Base-by-base conservation (phyloP, 2,329 filamentous ascomycete genomes). In the Immersiporthe knoxdaviesiana region DNA sequence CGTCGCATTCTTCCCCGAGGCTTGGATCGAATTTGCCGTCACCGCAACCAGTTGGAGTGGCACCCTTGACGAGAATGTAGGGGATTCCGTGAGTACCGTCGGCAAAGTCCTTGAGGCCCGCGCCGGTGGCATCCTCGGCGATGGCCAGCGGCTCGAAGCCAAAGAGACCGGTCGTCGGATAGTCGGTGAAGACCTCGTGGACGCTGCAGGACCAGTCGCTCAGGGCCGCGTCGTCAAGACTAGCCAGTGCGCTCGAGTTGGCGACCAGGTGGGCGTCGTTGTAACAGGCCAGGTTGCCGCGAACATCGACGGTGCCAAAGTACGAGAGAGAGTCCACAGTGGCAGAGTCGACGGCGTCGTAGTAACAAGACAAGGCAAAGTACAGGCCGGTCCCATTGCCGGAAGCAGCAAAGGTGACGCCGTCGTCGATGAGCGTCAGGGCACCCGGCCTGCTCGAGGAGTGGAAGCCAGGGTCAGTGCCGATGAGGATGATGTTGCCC, bases 141-240 rank as follows among this genome's bases (percentile, higher is more conserved):
- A 82, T 80, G 54, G 80, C 81, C 37, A 82, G 74, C 4, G 81
- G 77, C 63, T 77, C 76, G 72, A 83, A 83, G 0, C 76, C 77
- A 58, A 74, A 74, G 21, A 75, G 62, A 1, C 79, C 79, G 0
- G 73, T 75, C 1, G 76, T 76, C 2, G 81, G 81, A 63, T 78
- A 82, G 50, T 71, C 73, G 2, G 79, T 75, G 71, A 83, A 81
- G 4, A 80, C 77, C 66, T 81, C 80, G 67, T 82, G 81, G 11
- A 81, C 80, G 63, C 78, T 80, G 70, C 81, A 82, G 50, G 77
- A 77, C 81, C 81, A 82, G 72, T 80, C 76, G 64, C 79, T 81
- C 8, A 82, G 75, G n/a, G 76, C 76, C 12, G 58, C 59, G 72
- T 83, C 80, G 30, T 76, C 75, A 30, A 82, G 76, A 1, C 73